Percentiles rank a stretch among this genome's conserved stretches.
These are phyloP conservation scores for Nemania bipapillata DNA, from an alignment of 2,329 filamentous ascomycete species.

Conservation along the genomic window DNA sequence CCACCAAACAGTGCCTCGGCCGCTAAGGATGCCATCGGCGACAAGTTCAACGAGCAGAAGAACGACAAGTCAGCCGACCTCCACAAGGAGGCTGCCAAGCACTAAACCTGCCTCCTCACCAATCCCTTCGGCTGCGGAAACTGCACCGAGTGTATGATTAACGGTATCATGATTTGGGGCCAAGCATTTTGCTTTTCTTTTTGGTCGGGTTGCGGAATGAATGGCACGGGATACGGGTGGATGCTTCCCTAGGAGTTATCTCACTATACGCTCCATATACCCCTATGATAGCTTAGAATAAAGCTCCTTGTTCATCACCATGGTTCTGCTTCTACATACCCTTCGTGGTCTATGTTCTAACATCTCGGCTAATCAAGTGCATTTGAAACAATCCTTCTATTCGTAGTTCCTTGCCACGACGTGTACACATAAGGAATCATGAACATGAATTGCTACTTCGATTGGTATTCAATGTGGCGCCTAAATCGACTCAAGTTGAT, in stretches of 20 bases:
- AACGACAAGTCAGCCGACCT: conserved; percentile 51
- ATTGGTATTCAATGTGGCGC: no score
- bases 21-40: conserved; percentile 61
- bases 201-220: conserved; percentile 42
- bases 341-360: neutral
- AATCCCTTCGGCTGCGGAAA: conserved; percentile 9
- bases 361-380: neutral
- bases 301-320: conserved; percentile 40
- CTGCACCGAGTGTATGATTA: conserved; percentile 46
- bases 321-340: neutral
- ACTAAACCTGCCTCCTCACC: conserved; percentile 45
- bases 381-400: neutral
- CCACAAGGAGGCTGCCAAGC: conserved; percentile 54
- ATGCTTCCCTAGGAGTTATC: conserved; percentile 28
- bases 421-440: no score
- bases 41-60: conserved; percentile 59
- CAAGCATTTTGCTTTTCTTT: conserved; percentile 39
- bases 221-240: conserved; percentile 38
- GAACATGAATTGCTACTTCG: no score
- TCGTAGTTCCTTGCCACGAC: no score
- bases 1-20: conserved; percentile 55
- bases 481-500: no score
- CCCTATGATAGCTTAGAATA: conserved; percentile 51
- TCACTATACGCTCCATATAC: conserved; percentile 45
- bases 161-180: conserved; percentile 34